Percentiles rank a stretch among this genome's conserved stretches.
phyloP scores from a whole-genome alignment of 2,329 filamentous ascomycete species.

The Cytospora paraplurivora region DNA sequence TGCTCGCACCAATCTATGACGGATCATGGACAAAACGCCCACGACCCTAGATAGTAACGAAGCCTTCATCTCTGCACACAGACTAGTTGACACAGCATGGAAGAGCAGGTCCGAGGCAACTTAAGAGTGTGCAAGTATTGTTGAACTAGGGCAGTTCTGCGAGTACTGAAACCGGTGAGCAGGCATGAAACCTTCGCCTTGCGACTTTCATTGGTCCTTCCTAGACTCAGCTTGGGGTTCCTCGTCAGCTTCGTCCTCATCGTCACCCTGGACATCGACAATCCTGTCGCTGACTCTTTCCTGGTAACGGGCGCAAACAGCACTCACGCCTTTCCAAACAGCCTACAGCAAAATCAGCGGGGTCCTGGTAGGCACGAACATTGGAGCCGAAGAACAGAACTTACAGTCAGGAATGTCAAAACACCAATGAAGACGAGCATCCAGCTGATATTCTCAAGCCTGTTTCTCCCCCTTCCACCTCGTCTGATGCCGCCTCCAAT shows the following conservation, averaged over 20 bases:
- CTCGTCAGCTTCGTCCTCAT: conserved; percentile 45
- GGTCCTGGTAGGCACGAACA: neutral
- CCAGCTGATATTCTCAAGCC: conserved; percentile 78
- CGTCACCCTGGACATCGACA: conserved; percentile 73
- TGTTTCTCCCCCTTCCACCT: conserved; percentile 70
- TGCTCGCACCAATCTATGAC: conserved; percentile 39
- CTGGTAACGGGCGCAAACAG: conserved; percentile 71
- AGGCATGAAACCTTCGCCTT: conserved; percentile 4
- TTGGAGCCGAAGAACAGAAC: conserved; percentile 38
- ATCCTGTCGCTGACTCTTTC: conserved; percentile 78
- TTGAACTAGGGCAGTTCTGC: neutral
- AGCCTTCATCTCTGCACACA: conserved; percentile 79
- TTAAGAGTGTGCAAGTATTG: conserved; percentile 85
- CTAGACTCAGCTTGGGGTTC: conserved; percentile 34
- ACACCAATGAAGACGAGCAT: conserved; percentile 79
- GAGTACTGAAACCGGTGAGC: neutral
- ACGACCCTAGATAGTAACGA: conserved; percentile 45
- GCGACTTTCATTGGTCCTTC: conserved; percentile 32
- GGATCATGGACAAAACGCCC: conserved; percentile 53
- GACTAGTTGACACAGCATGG: conserved; percentile 95
- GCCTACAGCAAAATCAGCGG: conserved; percentile 50
- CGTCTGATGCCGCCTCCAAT: conserved; percentile 56
- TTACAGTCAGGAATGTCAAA: conserved; percentile 74
- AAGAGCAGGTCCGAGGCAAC: conserved; percentile 77
- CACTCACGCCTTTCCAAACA: conserved; percentile 79